Evolutionary conservation across 202 grass and related monocot genomes (phyloP), one percentile per base, ranked within the genome.

Genomic region (Cymbopogon flexuosus): DNA sequence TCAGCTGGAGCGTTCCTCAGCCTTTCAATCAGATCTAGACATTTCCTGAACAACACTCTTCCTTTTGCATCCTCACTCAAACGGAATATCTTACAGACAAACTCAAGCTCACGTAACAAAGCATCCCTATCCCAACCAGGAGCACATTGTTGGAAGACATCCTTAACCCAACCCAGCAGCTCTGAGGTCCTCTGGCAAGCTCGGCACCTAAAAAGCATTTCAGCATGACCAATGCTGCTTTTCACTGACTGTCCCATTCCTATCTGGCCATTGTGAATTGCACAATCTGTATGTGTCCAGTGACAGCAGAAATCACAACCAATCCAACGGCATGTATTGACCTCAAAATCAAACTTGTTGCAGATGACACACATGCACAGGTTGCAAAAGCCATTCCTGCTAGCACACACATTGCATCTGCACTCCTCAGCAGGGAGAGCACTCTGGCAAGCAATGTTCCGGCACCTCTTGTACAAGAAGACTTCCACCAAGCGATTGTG

Each of bases 311-410:
- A 85, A 82, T 99, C 96, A 65, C 96, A 99, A 4, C 96, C 96
- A 54, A 99, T 93, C 96, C 96, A 99, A 18, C 96, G 92, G 75
- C 96, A 99, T 21, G 96, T 95, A 77, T 99, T 99, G 27, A 99
- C 96, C 84, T 99, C 96, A 29, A 99, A 99, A 88, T 99, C 96
- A 65, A 99, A 99, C 85, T 99, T 99, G 78, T 87, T 99, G 83
- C 96, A 99, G 2, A 99, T 93, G 18, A 96, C 96, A 85, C 96
- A 99, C 96, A 99, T 99, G 67, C 96, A 96, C 54, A 99, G 84
- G 70, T 99, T 99, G 71, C 96, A 99, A 42, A 99, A 99, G 3
- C 92, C 96, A n/a, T 89, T 94, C 78, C 87, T 91, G 46, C 41
- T 89, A 37, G 87, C 34, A 51, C 96, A 99, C 63, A 94, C 82